A percentile compares a stretch with the other conserved stretches of the same genome.
These are phyloP conservation scores for Aspergillus ochraceus DNA, from an alignment of 2,329 filamentous ascomycete species.

Conservation along the genomic window DNA sequence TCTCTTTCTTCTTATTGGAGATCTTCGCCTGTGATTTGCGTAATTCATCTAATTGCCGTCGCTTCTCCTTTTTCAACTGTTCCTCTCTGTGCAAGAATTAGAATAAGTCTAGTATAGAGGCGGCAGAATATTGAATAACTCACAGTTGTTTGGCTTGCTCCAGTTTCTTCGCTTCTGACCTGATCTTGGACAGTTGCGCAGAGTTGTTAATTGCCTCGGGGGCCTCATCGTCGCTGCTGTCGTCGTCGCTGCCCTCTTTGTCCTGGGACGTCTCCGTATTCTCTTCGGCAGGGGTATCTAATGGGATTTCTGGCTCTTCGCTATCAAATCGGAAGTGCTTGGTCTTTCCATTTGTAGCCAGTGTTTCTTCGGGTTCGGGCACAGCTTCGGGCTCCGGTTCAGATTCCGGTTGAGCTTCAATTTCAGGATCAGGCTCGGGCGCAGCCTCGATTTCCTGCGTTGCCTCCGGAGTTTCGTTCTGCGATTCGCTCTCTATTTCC, in stretches of 20 bases:
- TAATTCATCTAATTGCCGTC: slow-evolving; percentile 40
- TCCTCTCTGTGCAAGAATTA: slow-evolving; percentile 36
- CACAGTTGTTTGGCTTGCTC: slow-evolving; percentile 40
- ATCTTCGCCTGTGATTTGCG: slow-evolving; percentile 41
- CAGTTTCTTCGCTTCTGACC: slow-evolving; percentile 39
- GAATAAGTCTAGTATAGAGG: slow-evolving; percentile 6
- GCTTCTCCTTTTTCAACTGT: slow-evolving; percentile 40
- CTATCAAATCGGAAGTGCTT: slow-evolving; percentile 43
- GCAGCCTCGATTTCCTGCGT: background rate
- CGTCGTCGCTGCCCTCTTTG: slow-evolving; percentile 30
- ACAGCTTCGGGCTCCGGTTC: slow-evolving; percentile 6
- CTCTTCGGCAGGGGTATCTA: slow-evolving; percentile 20
- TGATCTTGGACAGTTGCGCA: slow-evolving; percentile 38
- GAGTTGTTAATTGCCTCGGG: slow-evolving; percentile 44
- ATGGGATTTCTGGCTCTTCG: slow-evolving; percentile 36
- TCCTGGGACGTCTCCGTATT: slow-evolving; percentile 25
- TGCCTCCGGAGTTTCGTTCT: slow-evolving; percentile 5
- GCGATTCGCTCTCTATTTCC: slow-evolving; percentile 14
- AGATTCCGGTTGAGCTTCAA: background rate
- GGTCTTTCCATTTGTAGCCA: slow-evolving; percentile 17
- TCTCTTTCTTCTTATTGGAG: slow-evolving; percentile 29
- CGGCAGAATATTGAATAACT: slow-evolving; percentile 8
- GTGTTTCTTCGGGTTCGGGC: slow-evolving; percentile 16
- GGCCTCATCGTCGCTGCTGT: slow-evolving; percentile 37
- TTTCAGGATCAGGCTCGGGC: background rate